Evolutionary conservation across 2,329 filamentous ascomycete genomes (phyloP), one percentile per base, ranked within the genome.

Genomic region (Alternaria hordeiaustralica): DNA sequence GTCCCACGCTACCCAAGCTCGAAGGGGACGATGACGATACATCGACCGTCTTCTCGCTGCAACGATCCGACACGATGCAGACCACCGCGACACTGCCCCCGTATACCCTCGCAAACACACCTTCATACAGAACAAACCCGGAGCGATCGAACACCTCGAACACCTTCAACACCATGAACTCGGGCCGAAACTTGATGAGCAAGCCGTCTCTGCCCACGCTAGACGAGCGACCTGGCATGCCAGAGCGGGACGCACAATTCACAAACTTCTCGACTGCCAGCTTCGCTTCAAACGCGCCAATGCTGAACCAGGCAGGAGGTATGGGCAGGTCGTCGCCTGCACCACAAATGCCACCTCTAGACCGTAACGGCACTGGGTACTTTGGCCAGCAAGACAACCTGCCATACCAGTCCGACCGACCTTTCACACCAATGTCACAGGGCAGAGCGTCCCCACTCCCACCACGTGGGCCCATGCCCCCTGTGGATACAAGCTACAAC

Each of bases 231-330:
- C 81, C 82, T 30, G 56, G 55, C 7, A 68, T 68, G 10, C 78
- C 80, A 47, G 70, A 65, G 2, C 72, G 84, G 57, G 73, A 79
- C 47, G 92, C 91, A 0, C 83, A 86, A 65, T 81, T 82, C 18
- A 90, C 90, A 0, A 80, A 80, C 28, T 83, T 77, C 61, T 84
- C 85, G 3, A 80, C 74, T 49, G 72, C 82, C n/a, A 92, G 85
- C 73, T 90, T 88, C 73, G 87, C 85, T 12, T 89, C 90, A 3
- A 87, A 90, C 64, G 85, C 87, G 8, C 88, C 91, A 1, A 83
- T 93, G 6, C 79, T 92, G 41, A 80, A 82, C 18, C 84, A 87
- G 63, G 88, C 89, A 6, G 84, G 85, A 30, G 84, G 85, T 7
- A 90, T 91, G 87, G 89, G 88, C 18, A 68, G 60, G 43, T 63